Evolutionary conservation across 2,329 filamentous ascomycete species (phyloP), one percentile per base, ranked within the genome.

Genomic region (Elsinoe fawcettii): DNA sequence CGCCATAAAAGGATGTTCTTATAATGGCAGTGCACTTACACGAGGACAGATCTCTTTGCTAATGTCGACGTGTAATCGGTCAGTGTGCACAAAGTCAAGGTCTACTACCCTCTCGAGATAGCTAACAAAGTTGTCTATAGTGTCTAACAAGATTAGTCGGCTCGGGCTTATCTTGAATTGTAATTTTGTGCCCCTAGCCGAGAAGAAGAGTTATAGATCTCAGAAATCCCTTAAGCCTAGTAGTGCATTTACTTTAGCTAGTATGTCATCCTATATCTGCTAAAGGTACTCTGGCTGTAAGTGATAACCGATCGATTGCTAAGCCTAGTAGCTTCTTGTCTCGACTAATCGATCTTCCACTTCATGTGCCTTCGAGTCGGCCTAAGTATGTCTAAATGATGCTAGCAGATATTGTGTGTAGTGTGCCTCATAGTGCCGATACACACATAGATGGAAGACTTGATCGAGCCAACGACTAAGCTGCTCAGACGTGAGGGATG

Each of bases 21-120:
- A 2, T 43, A 18, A 23, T 16, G 39, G 20, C 3, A 37, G n/a
- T 39, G 30, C 6, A 25, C 32, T 23, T 39, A 54, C 30, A 23
- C 39, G 30, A 34, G 51, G 27, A 23, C 27, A 18, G 27, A 54
- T 37, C 51, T 54, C 30, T 30, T 54, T 54, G 27, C 51, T 20
- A 12, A 54, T 37, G 16, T 54, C 51, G 23, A 54, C 32, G 30
- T 39, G 39, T 3, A 54, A 18, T 12, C 51, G 18, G 23, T 54
- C 51, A 5, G 20, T 32, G 5, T 54, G 4, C 6, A 54, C 51
- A 23, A 36, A 39, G 34, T 37, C 30, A 7, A 39, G 25, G 23
- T 54, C 51, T 32, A 54, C 36, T 4, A 39, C 18, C n/a, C 18
- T 37, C 14, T 54, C 51, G 5, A 54, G 34, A 23, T 37, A 54